phyloP scores from a whole-genome alignment of 176 grass and related monocot species.

The Aegilops tauschii region DNA sequence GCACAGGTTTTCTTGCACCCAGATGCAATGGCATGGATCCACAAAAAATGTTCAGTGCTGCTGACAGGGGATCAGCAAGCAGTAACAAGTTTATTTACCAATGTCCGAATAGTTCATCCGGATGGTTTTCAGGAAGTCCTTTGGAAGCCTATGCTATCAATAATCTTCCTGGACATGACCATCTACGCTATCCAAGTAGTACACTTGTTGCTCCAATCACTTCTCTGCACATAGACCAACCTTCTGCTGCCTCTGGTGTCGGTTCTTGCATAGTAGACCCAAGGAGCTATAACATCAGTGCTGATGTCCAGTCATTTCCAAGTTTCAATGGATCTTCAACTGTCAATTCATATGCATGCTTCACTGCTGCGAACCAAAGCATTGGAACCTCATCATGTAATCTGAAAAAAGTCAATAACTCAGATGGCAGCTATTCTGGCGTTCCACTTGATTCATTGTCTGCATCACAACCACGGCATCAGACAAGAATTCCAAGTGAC shows the following conservation, averaged over 20 bases:
- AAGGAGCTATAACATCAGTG: not conserved
- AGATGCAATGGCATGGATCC: not conserved
- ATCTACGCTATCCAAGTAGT: not conserved
- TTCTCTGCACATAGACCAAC: not conserved
- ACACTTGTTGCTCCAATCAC: not conserved
- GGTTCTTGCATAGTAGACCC: slow-evolving; percentile 9
- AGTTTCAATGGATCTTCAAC: slow-evolving; percentile 2
- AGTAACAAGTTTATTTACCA: slow-evolving; percentile 11
- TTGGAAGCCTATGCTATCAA: not conserved
- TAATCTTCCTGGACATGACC: slow-evolving; percentile 1
- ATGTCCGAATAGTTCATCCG: not conserved
- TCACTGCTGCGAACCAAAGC: not conserved
- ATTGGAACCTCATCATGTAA: not conserved
- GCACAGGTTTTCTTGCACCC: not conserved
- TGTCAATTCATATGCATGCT: not conserved
- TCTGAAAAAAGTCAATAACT: not conserved
- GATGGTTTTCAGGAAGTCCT: slow-evolving; percentile 16
- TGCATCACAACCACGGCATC: not conserved
- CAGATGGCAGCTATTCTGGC: not conserved
- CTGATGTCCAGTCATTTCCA: not conserved
- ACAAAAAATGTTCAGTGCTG: not conserved
- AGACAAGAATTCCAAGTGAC: not conserved
- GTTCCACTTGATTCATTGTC: slow-evolving; percentile 9
- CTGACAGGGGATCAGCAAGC: not conserved
- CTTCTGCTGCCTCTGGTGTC: not conserved